Evolutionary conservation across 148 eudicot species (phyloP), one percentile per base, ranked within the genome.

Genomic region (Arctostaphylos glauca): DNA sequence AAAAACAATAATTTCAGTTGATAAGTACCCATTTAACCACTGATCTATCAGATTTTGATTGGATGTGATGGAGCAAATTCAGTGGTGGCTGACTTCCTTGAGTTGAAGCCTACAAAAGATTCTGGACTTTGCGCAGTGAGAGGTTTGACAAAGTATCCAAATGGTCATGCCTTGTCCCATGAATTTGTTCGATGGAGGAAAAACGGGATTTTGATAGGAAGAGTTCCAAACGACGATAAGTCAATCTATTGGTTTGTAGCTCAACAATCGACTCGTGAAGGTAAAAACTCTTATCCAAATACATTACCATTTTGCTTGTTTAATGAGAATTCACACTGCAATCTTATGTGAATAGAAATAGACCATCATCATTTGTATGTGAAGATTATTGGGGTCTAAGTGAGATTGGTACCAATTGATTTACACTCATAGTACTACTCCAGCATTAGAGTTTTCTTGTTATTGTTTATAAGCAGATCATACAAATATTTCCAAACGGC

Each of bases 31-130:
- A 31, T 31, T 31, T 31, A 31, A 31, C 38, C 38, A 31, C 38
- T 31, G 38, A 31, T 31, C 38, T 78, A 10, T 5, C 81, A 90
- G 89, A 87, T 86, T 67, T 68, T 90, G 79, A 84, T 90, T n/a
- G 91, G 92, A 14, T 89, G 90, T 82, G 92, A 89, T 77, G 91
- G 92, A 81, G 84, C 91, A 50, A 86, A 86, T 81, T 90, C 90
- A 31, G 82, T 81, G 59, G 76, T 89, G 41, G 87, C 88, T 18
- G 46, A 86, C 56, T 89, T 81, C 77, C 82, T 90, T 21, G 86
- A 81, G 66, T 81, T 90, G 58, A 81, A 82, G 56, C 90, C 90
- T 70, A 73, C 85, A 41, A 86, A 84, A 74, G 78, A 62, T 5
- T 87, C 82, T 78, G 50, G 86, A 44, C 62, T 74, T 52, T 71